Evolutionary conservation across 495 filamentous ascomycete species (phyloP), one percentile per base, ranked within the genome.

Genomic region (Penicillium subrubescens): DNA sequence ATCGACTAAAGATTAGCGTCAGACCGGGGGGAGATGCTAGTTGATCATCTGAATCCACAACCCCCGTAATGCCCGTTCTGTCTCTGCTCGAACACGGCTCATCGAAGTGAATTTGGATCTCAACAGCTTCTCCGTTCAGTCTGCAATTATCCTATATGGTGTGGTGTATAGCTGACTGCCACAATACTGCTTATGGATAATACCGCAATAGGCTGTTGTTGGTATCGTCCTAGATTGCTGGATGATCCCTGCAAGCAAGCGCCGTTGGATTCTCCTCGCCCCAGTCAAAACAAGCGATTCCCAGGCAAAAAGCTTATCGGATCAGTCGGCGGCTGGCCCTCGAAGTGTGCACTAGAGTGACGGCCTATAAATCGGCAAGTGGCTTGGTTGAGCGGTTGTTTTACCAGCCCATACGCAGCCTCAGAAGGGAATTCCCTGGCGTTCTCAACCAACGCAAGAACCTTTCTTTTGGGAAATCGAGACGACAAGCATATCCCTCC

Each of bases 381-480:
- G 12, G n/a, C 25, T 53, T 2, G 27, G 31, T 10, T n/a, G 25
- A 53, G 50, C 25, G 17, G 12, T n/a, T 14, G 3, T n/a, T 53
- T 21, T 14, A 33, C 25, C 50, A 53, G 29, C 4, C 50, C 25
- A 53, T 7, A 25, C 11, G 1, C 25, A 5, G 2, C 10, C 53
- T 8, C 14, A 6, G 7, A 51, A 5, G 12, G 12, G 12, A 51
- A 15, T 29, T 1, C 25, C 12, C 25, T 4, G 12, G 25, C 17
- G 4, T 51, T 25, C 15, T 23, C 14, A 12, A 8, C 17, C 23
- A 29, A 17, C 11, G 21, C 23, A 27, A 29, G 35, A 21, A 7
- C 0, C 17, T 27, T 44, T 31, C 33, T 14, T 58, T 59, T 59
- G 8, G 59, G 64, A 58, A 62, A 62, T 39, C 8, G 35, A 62